phyloP scores from a whole-genome alignment of 2,329 filamentous ascomycete species.

The Gaeumannomyces sp. region DNA sequence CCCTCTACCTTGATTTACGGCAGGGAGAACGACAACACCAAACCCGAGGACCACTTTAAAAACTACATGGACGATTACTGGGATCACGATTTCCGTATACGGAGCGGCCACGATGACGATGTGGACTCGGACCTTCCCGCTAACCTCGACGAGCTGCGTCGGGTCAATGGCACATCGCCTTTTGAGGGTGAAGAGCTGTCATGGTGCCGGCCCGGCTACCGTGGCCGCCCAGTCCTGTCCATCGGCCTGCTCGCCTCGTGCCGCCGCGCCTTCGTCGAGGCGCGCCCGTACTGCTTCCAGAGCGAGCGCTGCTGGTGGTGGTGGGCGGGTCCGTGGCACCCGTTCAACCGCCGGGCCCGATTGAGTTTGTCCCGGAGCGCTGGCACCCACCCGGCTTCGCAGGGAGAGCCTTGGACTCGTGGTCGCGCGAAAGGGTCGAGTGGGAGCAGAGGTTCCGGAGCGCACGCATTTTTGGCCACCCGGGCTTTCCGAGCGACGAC shows the following conservation, averaged over 20 bases:
- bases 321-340: not conserved
- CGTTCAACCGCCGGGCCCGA: not conserved
- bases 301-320: not conserved
- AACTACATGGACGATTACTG: not conserved
- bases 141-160: not conserved
- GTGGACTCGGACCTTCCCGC: not conserved
- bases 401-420: not conserved
- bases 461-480: not conserved
- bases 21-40: not conserved
- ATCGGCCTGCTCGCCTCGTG: not conserved
- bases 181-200: not conserved
- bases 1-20: not conserved
- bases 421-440: not conserved
- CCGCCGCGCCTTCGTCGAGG: not conserved
- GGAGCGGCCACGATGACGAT: not conserved
- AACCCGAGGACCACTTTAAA: not conserved
- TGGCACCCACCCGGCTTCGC: not conserved
- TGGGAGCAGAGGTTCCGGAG: not conserved
- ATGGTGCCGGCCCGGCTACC: not conserved
- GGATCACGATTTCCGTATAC: too few species aligned
- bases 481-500: not conserved
- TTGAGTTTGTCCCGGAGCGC: too few species aligned
- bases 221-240: not conserved
- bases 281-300: not conserved
- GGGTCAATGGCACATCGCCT: too few species aligned